phyloP scores from a whole-genome alignment of 257 asterid species.

The Plectranthus barbatus region DNA sequence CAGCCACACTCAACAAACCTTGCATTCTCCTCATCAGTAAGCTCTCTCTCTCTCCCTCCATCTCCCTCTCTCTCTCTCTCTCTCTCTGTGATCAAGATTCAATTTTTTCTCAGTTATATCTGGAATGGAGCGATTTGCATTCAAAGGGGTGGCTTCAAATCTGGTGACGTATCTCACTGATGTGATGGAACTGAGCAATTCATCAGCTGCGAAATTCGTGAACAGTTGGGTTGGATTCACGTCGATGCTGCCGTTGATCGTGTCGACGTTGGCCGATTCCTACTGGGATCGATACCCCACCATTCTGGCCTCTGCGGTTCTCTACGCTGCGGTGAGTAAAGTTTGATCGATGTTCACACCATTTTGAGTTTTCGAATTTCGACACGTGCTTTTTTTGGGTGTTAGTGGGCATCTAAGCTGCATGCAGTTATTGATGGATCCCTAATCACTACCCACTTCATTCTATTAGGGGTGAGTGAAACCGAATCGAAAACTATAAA shows the following conservation, averaged over 20 bases:
- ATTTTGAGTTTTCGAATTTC: too few relatives aligned
- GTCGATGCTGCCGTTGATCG: constrained; percentile 67
- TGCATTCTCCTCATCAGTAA: constrained; percentile 79
- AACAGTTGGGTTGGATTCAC: constrained; percentile 83
- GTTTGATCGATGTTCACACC: too few relatives aligned
- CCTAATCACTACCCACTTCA: constrained; percentile 35
- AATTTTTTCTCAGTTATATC: constrained; percentile 37
- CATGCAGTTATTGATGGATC: constrained; percentile 10
- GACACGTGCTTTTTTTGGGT: too few relatives aligned
- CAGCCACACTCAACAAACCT: constrained; percentile 49
- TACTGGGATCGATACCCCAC: constrained; percentile 62
- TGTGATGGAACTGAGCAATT: constrained; percentile 65
- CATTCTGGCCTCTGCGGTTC: constrained; percentile 44
- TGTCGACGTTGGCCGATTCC: constrained; percentile 73
- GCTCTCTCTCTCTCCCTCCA: not conserved
- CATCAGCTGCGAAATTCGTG: constrained; percentile 80
- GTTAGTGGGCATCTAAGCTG: constrained; percentile 25
- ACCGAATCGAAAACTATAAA: too few relatives aligned
- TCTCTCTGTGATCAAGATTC: not conserved
- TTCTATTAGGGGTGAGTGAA: too few relatives aligned
- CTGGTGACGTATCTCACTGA: constrained; percentile 80
- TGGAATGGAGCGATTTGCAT: constrained; percentile 91
- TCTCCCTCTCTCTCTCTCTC: too few relatives aligned
- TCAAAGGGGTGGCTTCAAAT: constrained; percentile 93
- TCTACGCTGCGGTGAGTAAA: constrained; percentile 56